These are phyloP conservation scores for Mantamonas sphyraenae DNA, from an alignment of 78 protist species.

Conservation along the genomic window DNA sequence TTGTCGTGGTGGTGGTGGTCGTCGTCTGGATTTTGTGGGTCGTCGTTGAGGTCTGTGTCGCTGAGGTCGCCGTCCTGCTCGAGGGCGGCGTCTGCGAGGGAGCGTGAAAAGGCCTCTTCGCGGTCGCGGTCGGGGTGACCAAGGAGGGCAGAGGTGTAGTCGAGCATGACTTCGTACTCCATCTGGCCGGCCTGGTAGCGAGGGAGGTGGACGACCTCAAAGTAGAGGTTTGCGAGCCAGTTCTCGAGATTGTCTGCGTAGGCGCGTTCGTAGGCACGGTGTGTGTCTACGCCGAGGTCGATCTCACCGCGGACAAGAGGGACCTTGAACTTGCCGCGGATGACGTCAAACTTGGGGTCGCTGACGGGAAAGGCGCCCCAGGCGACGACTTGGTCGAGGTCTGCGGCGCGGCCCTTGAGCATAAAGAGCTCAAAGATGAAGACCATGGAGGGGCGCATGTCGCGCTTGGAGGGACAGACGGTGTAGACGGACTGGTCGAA, in stretches of 20 bases:
- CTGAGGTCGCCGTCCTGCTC: no score
- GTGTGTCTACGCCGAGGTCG: neutral
- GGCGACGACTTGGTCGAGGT: constrained; percentile 8
- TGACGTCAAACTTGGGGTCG: constrained; percentile 4
- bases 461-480: constrained; percentile 14
- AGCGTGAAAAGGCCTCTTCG: no score
- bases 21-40: no score
- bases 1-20: no score
- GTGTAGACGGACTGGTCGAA: constrained; percentile 9
- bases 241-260: neutral
- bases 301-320: constrained; percentile 20
- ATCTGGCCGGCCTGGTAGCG: constrained; percentile 7
- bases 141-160: neutral
- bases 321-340: constrained; percentile 18
- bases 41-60: no score
- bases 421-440: constrained; percentile 32
- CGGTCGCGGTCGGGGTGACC: no score
- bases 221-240: constrained; percentile 37
- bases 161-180: constrained; percentile 12
- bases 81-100: no score
- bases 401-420: neutral
- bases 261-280: neutral
- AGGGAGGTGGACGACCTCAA: constrained; percentile 14
- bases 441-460: constrained; percentile 6
- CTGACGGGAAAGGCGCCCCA: constrained; percentile 37